Base-by-base conservation (phyloP, 306 rosid species). In the Prunus armeniaca region DNA sequence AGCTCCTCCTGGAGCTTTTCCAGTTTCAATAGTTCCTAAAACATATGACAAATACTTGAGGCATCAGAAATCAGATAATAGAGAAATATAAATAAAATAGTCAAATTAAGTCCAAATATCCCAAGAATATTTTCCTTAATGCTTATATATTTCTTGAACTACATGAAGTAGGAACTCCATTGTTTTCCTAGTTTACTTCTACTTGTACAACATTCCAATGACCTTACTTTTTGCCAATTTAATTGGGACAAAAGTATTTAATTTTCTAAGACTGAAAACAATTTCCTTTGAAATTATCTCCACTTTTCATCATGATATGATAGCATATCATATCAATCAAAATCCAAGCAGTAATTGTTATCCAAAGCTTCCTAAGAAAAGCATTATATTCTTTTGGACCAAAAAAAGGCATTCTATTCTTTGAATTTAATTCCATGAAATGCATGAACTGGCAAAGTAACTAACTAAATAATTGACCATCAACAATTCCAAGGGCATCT, bases 1-100 rank as follows among this genome's bases (percentile, higher is more conserved):
- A 95, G 90, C 76, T 92, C 97, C 78, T 82, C 92, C 74, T 82
- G 90, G 64, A 95, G 92, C 85, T 85, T 90, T 86, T 95, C 97
- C 32, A 95, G 90, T 89, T 84, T 92, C 71, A 92, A 76, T 17
- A 95, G 84, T 73, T 90, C 98, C 98, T 95, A 85, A 75, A 82
- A 76, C 58, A 82, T 46, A 75, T 60, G 49, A 67, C 56, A 69
- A 38, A 65, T 47, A 67, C 66, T 38, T 76, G 72, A 87, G 77
- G 82, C 50, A 79, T 81, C 64, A 56, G 66, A 63, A 78, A 76
- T 71, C 74, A 78, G 80, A 72, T 9, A 12, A 81, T 20, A 20
- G 65, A 61, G 67, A 43, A 81, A 67, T 45, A 25, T 66, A 63
- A 34, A 78, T 64, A 32, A 62, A 45, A 38, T 34, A 57, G 18